phyloP scores from a whole-genome alignment of 2,329 filamentous ascomycete genomes.

The Apiospora rasikravindrae region DNA sequence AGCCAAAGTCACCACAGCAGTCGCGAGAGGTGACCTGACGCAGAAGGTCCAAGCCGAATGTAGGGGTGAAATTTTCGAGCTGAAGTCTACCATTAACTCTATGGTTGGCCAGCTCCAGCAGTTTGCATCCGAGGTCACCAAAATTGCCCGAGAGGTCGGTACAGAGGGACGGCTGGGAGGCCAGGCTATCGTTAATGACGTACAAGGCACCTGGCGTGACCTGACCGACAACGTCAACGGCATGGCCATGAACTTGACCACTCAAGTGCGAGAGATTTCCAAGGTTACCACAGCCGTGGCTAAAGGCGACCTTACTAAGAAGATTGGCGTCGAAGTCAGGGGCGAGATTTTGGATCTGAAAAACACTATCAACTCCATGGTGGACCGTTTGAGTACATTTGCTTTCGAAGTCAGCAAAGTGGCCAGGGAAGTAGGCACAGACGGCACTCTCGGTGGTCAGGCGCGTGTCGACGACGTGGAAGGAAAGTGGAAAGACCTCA shows the following conservation, averaged over 20 bases:
- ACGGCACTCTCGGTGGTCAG: slow-evolving; percentile 92
- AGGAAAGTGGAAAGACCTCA: slow-evolving; percentile 98
- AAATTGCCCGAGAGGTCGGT: slow-evolving; percentile 93
- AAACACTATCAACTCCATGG: slow-evolving; percentile 98
- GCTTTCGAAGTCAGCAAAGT: slow-evolving; percentile 96
- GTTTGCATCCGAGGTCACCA: slow-evolving; percentile 95
- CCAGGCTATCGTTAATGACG: slow-evolving; percentile 93
- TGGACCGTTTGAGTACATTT: slow-evolving; percentile 94
- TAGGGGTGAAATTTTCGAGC: slow-evolving; percentile 88
- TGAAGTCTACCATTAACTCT: slow-evolving; percentile 98
- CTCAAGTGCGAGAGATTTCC: slow-evolving; percentile 96
- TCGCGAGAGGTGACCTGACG: slow-evolving; percentile 86
- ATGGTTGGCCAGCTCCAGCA: slow-evolving; percentile 99
- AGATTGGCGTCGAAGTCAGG: slow-evolving; percentile 91
- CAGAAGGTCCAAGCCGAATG: slow-evolving; percentile 95
- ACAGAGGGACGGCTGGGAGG: slow-evolving; percentile 94
- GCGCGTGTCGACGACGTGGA: slow-evolving; percentile 93
- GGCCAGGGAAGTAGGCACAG: slow-evolving; percentile 93
- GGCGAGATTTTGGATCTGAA: slow-evolving; percentile 96
- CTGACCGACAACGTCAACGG: slow-evolving; percentile 95
- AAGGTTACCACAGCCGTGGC: slow-evolving; percentile 96
- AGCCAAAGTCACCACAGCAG: slow-evolving; percentile 77
- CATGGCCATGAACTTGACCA: slow-evolving; percentile 96
- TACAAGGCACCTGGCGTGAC: slow-evolving; percentile 96
- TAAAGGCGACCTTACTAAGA: slow-evolving; percentile 91